Percentiles rank a stretch among this genome's conserved stretches.
These are phyloP conservation scores for Aureobasidium sp. DNA, from an alignment of 2,329 filamentous ascomycete genomes.

Conservation along the genomic window DNA sequence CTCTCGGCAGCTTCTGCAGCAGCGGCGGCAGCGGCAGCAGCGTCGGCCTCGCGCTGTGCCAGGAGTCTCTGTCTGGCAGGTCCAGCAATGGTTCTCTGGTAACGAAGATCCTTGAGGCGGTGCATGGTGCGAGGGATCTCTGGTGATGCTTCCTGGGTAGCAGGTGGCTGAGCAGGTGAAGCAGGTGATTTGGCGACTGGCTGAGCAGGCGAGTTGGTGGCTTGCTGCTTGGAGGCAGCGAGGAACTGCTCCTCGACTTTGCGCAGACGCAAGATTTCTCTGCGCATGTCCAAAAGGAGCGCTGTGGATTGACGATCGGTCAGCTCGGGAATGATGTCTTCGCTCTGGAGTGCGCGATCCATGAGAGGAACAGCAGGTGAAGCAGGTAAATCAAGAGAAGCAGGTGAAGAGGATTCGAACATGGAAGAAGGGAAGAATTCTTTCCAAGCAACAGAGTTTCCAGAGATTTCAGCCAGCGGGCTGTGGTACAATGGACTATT, in stretches of 20 bases:
- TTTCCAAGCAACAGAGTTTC: background rate
- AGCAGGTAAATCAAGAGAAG: background rate
- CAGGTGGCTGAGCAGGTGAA: background rate
- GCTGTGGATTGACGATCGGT: conserved; percentile 1
- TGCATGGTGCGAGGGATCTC: conserved; percentile 2
- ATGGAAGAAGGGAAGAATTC: background rate
- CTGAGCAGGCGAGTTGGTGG: background rate
- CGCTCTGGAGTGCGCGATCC: background rate
- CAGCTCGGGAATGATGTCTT: background rate
- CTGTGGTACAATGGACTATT: background rate
- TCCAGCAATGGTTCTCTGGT: background rate
- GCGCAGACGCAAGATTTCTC: conserved; percentile 6
- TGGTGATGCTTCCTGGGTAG: background rate
- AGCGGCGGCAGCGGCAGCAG: background rate
- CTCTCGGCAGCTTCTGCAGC: background rate
- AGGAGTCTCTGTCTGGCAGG: background rate
- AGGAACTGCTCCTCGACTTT: background rate
- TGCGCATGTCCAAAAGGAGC: conserved; percentile 8
- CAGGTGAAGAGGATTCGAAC: background rate
- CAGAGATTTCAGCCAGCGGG: background rate
- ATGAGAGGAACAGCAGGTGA: background rate
- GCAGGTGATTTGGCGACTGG: background rate
- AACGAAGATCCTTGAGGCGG: background rate
- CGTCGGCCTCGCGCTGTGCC: background rate
- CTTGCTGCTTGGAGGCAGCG: background rate